Percentiles rank a stretch among this genome's conserved stretches.
These are phyloP conservation scores for Lanmaoa pseudosensibilis DNA, from an alignment of 768 basidiomycete genomes.

Conservation along the genomic window DNA sequence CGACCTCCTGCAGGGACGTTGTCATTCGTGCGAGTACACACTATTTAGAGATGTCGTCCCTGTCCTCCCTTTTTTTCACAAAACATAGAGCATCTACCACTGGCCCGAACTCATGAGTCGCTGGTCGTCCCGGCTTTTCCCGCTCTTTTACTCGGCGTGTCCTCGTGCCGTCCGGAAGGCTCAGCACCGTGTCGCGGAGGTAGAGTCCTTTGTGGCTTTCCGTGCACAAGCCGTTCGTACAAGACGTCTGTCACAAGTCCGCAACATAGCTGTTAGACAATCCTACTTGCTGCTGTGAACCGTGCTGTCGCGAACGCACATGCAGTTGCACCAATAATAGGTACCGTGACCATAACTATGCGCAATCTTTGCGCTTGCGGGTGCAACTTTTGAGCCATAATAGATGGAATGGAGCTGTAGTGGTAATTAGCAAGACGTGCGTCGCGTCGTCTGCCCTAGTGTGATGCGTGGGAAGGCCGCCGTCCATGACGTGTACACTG, in stretches of 20 bases:
- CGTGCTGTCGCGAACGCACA: conserved; percentile 40
- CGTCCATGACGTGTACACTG: too few species aligned
- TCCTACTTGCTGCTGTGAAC: neutral
- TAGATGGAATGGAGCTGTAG: neutral
- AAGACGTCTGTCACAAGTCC: conserved; percentile 49
- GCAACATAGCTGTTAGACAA: conserved; percentile 5
- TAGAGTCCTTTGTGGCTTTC: conserved; percentile 46
- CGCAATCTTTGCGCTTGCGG: conserved; percentile 47
- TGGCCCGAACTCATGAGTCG: conserved; percentile 6
- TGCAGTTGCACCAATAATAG: conserved; percentile 63
- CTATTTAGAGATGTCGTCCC: conserved; percentile 26
- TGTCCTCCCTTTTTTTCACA: conserved; percentile 1
- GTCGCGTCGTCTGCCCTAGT: neutral
- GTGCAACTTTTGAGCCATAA: conserved; percentile 37
- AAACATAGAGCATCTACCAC: conserved; percentile 14
- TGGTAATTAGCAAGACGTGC: neutral
- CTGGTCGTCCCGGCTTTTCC: conserved; percentile 20
- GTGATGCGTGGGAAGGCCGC: neutral
- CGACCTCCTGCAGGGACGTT: neutral
- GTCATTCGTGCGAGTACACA: conserved; percentile 7
- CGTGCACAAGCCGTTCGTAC: conserved; percentile 62
- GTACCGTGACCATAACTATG: conserved; percentile 60
- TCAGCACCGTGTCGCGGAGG: conserved; percentile 19
- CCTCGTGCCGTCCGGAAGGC: conserved; percentile 11
- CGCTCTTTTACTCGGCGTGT: conserved; percentile 1